phyloP scores from a whole-genome alignment of 148 eudicot species.

The Rhododendron mucronatum region DNA sequence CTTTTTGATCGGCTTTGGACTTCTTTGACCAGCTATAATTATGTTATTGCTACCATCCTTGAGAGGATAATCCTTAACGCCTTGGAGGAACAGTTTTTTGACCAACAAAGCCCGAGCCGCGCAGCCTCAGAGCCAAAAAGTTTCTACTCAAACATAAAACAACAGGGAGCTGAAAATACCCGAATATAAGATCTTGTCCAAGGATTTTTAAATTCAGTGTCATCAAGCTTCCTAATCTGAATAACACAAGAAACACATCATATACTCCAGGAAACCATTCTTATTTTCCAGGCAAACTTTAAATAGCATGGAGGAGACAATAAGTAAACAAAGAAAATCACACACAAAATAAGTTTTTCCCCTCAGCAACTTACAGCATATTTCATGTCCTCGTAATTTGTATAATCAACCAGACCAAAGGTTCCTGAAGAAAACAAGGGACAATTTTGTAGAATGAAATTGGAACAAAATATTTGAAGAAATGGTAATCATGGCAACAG shows the following conservation, averaged over 20 bases:
- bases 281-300: not conserved
- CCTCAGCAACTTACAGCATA: slow-evolving; percentile 72
- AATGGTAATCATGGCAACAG: not conserved
- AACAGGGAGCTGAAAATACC: slow-evolving; percentile 34
- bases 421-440: slow-evolving; percentile 49
- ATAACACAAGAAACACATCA: slow-evolving; percentile 5
- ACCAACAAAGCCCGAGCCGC: not conserved
- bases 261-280: not conserved
- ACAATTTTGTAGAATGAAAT: not conserved
- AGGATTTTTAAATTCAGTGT: slow-evolving; percentile 91
- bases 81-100: not conserved
- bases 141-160: not conserved
- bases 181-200: slow-evolving; percentile 84
- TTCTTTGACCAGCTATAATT: not conserved
- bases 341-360: not conserved
- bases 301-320: not conserved
- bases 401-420: slow-evolving; percentile 91
- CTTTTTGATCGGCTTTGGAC: not conserved
- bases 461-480: not conserved
- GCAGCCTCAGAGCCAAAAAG: not conserved
- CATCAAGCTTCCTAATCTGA: slow-evolving; percentile 94
- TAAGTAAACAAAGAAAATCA: not conserved
- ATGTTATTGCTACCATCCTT: not conserved
- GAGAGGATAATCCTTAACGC: not conserved
- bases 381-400: slow-evolving; percentile 93